These are phyloP conservation scores for Nitzschia sp. DNA, from an alignment of 108 stramenopile genomes.

Conservation along the genomic window DNA sequence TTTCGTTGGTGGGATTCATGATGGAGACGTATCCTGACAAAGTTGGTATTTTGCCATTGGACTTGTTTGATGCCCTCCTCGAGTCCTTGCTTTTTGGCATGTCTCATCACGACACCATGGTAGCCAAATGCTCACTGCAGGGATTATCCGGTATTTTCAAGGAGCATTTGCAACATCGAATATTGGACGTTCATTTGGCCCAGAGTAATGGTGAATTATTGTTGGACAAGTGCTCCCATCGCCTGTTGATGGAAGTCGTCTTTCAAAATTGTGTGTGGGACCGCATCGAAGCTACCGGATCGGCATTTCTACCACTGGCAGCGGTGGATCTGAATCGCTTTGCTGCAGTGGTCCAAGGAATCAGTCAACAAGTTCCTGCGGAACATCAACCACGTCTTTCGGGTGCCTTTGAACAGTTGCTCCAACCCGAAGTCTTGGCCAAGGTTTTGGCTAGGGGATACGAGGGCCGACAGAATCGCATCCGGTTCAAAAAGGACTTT, in stretches of 20 bases:
- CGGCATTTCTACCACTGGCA: constrained; percentile 61
- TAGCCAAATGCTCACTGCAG: constrained; percentile 74
- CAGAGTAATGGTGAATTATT: constrained; percentile 25
- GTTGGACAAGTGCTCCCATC: constrained; percentile 58
- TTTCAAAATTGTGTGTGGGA: constrained; percentile 79
- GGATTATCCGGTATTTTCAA: constrained; percentile 67
- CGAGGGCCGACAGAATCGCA: constrained; percentile 69
- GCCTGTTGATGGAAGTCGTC: constrained; percentile 72
- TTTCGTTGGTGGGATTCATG: constrained; percentile 81
- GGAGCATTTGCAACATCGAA: constrained; percentile 58
- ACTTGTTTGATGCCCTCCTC: constrained; percentile 78
- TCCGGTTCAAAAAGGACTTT: constrained; percentile 75
- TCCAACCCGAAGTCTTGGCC: constrained; percentile 61
- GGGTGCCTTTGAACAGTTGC: constrained; percentile 56
- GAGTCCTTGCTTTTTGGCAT: constrained; percentile 87
- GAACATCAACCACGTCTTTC: constrained; percentile 59
- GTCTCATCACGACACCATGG: constrained; percentile 65
- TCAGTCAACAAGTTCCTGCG: constrained; percentile 53
- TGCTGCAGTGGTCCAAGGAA: constrained; percentile 52
- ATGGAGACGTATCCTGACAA: constrained; percentile 89
- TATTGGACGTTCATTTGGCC: constrained; percentile 30
- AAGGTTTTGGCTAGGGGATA: constrained; percentile 57
- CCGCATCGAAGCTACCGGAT: constrained; percentile 74
- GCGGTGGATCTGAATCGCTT: constrained; percentile 68
- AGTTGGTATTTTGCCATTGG: constrained; percentile 63